These are phyloP conservation scores for Eucalyptus sp. DNA, from an alignment of 345 rosid species.

Conservation along the genomic window DNA sequence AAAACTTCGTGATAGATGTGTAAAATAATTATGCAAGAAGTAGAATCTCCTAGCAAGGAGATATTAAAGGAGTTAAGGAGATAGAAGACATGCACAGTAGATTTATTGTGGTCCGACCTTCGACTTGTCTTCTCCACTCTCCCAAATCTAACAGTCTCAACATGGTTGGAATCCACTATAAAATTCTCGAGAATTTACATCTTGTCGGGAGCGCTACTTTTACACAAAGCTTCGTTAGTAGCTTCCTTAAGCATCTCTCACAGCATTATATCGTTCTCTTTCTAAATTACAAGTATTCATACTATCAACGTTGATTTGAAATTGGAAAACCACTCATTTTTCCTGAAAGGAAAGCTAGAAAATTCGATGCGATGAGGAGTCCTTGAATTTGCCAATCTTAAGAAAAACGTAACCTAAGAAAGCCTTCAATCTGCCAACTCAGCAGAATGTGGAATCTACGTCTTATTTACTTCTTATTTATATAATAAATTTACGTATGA, in stretches of 20 bases:
- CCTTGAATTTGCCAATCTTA: not conserved
- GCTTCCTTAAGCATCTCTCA: not conserved
- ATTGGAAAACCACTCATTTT: not conserved
- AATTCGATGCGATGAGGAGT: accelerated
- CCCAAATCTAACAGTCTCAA: not conserved
- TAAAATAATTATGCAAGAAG: not conserved
- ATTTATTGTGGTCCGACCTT: not conserved
- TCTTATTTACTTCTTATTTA: not conserved
- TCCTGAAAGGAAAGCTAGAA: not conserved
- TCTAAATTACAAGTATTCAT: not conserved
- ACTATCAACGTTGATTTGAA: not conserved
- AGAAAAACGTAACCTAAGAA: not conserved
- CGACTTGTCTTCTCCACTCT: not conserved
- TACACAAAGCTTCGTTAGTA: not conserved
- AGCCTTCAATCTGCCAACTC: not conserved
- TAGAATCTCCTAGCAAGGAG: not conserved
- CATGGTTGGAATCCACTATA: not conserved
- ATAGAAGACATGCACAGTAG: not conserved
- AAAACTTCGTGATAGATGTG: accelerated
- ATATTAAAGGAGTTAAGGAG: not conserved
- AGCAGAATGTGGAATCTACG: not conserved
- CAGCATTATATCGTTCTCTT: not conserved
- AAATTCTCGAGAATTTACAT: accelerated
- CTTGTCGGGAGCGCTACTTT: not conserved
- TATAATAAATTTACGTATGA: not conserved